Percentiles rank a stretch among this genome's conserved stretches.
Evolutionary conservation across 441 rosid genomes (phyloP).

Genomic region (Aleurites moluccanus): DNA sequence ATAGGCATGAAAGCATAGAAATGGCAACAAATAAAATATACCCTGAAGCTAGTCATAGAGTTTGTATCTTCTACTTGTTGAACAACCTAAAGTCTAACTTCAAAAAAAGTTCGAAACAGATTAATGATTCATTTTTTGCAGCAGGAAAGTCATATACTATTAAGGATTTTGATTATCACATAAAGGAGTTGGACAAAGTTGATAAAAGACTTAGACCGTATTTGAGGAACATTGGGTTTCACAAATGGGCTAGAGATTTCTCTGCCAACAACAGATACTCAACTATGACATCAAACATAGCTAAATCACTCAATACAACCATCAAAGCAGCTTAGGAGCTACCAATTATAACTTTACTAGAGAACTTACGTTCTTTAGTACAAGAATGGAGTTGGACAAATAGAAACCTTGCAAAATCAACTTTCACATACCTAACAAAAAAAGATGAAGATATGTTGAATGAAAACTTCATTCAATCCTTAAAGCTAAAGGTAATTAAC

Average conservation of each 20-base stretch:
- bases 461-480: no score
- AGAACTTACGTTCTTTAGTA: background rate
- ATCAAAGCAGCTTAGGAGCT: background rate
- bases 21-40: background rate
- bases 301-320: background rate
- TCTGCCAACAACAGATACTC: no score
- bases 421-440: no score
- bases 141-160: background rate
- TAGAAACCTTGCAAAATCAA: background rate
- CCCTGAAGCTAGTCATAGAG: background rate
- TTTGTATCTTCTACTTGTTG: background rate
- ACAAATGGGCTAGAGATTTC: background rate
- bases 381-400: no score
- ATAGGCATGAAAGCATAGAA: background rate
- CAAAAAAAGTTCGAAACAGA: no score
- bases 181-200: no score
- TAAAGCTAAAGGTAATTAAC: no score
- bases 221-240: background rate
- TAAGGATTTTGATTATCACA: background rate
- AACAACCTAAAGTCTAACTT: background rate
- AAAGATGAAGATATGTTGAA: no score
- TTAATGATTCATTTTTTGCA: background rate
- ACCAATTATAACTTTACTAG: background rate
- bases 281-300: background rate
- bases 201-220: no score